A percentile compares a stretch with the other conserved stretches of the same genome.
Evolutionary conservation across 2,329 filamentous ascomycete genomes (phyloP).

Genomic region (Colletotrichum aenigma): DNA sequence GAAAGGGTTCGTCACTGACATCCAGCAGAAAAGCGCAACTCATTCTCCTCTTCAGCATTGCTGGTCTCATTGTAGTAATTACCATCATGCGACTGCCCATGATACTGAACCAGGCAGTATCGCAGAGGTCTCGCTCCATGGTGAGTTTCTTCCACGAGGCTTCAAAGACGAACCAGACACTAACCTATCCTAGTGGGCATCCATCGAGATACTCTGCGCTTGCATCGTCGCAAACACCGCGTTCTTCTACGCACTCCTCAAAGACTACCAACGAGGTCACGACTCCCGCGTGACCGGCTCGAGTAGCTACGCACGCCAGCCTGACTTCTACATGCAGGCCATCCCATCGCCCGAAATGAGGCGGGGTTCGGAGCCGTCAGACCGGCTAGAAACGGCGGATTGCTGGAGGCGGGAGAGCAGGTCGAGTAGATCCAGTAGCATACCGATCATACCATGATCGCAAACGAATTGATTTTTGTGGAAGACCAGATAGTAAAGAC

Average conservation of each 20-base stretch:
- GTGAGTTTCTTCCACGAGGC: constrained; percentile 5
- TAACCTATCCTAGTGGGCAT: constrained; percentile 29
- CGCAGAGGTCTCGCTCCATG: constrained; percentile 32
- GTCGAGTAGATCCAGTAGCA: constrained; percentile 2
- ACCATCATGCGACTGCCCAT: constrained; percentile 32
- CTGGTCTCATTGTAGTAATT: constrained; percentile 28
- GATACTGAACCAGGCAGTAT: constrained; percentile 30
- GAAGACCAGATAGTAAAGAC: neutral
- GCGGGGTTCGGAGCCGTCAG: neutral
- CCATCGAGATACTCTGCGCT: constrained; percentile 35
- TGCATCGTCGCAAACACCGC: constrained; percentile 34
- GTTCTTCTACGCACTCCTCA: constrained; percentile 31
- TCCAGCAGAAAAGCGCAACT: constrained; percentile 23
- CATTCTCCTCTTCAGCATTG: constrained; percentile 29
- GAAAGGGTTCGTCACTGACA: neutral
- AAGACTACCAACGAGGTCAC: constrained; percentile 29
- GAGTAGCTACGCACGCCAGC: constrained; percentile 4
- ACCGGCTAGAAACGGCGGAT: neutral
- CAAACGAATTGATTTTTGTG: neutral
- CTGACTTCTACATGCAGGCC: constrained; percentile 13
- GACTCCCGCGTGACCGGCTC: constrained; percentile 11
- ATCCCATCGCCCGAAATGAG: constrained; percentile 6
- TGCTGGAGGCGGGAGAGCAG: neutral
- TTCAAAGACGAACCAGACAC: neutral
- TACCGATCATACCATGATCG: constrained; percentile 4